These are phyloP conservation scores for Alternaria sp. DNA, from an alignment of 2,329 filamentous ascomycete genomes.

Conservation along the genomic window DNA sequence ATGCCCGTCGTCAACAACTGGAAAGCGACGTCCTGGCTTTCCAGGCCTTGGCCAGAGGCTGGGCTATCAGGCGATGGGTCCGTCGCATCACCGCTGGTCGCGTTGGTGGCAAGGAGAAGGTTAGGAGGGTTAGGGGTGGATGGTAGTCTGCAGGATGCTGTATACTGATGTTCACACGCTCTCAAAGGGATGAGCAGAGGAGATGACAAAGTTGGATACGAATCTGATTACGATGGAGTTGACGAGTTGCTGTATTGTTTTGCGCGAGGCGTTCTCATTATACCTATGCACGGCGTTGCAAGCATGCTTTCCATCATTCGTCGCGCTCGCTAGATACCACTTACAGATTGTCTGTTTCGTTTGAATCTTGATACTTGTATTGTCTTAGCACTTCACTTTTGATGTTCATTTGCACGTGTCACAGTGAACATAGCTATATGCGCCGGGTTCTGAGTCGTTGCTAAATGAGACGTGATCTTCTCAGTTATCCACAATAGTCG, in stretches of 20 bases:
- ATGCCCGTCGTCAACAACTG: constrained; percentile 42
- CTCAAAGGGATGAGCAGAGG: neutral
- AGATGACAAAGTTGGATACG: neutral
- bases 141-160: constrained; percentile 33
- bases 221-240: neutral
- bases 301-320: neutral
- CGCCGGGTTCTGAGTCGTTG: neutral
- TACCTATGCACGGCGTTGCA: neutral
- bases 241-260: neutral
- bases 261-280: neutral
- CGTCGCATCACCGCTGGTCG: constrained; percentile 33
- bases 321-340: neutral
- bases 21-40: constrained; percentile 49
- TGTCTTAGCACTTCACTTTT: neutral
- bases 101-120: constrained; percentile 41
- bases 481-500: neutral
- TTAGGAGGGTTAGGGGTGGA: constrained; percentile 44
- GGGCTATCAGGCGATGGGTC: constrained; percentile 45
- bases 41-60: constrained; percentile 53
- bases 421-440: neutral
- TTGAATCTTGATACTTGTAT: neutral
- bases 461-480: neutral
- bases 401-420: neutral
- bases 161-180: neutral
- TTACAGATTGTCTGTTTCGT: neutral